Evolutionary conservation across 441 rosid genomes (phyloP).

Genomic region (Croton setiger): DNA sequence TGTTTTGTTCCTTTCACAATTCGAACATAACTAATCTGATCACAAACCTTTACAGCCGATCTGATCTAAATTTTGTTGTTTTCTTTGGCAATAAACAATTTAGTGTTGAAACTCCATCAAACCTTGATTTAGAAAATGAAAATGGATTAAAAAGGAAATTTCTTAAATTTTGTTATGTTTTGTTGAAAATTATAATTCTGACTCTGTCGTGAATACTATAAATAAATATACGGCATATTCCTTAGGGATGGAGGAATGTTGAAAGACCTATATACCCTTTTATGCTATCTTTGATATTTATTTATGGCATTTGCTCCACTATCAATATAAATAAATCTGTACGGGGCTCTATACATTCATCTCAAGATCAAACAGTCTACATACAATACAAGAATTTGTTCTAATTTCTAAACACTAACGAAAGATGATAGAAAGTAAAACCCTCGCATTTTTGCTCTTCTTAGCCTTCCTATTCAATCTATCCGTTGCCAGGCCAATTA

Average conservation of each 20-base stretch:
- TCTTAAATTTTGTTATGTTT: background rate
- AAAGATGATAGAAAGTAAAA: background rate
- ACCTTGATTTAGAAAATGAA: background rate
- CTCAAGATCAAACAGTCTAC: no score
- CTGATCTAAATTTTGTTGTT: background rate
- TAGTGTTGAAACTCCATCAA: no score
- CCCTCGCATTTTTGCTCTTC: slow-evolving; percentile 13
- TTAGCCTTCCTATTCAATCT: slow-evolving; percentile 15
- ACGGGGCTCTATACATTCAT: no score
- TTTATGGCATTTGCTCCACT: no score
- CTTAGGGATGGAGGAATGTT: background rate
- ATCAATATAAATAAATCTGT: no score
- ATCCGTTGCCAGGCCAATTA: slow-evolving; percentile 11
- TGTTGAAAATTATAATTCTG: background rate
- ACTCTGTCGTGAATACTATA: no score
- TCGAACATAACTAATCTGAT: background rate
- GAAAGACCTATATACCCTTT: slow-evolving; percentile 3
- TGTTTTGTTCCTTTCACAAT: background rate
- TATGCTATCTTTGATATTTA: background rate
- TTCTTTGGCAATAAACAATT: no score
- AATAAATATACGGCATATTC: background rate
- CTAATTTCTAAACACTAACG: no score
- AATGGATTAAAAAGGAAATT: background rate
- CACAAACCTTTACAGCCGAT: background rate
- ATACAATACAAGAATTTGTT: no score